Evolutionary conservation across 2,329 filamentous ascomycete species (phyloP), one percentile per base, ranked within the genome.

Genomic region (Clonostachys chloroleuca): DNA sequence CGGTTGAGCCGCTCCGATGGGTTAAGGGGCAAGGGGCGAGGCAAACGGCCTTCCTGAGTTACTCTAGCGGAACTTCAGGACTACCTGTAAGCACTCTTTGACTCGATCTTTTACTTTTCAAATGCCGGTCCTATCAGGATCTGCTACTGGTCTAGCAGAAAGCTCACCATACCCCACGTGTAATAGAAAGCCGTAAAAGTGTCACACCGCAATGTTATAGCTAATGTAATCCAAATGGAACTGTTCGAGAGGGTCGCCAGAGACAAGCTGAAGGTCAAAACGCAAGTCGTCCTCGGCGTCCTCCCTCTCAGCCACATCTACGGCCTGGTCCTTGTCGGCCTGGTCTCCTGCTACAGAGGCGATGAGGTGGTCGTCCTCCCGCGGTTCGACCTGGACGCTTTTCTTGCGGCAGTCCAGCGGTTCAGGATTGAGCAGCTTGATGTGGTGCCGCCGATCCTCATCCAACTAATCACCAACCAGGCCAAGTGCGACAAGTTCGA

Each of bases 271-370:
- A 44, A 44, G 12, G 51, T 76, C 40, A 60, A 61, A 5, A 73
- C 65, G 1, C 67, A 77, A 49, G 64, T 77, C 17, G 68, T 64
- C 3, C 75, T 92, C 1, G 88, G 87, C 6, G 71, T 92, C n/a
- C 70, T 92, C 1, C 88, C 88, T 1, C 81, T 90, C 59, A 91
- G 86, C 54, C 89, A 95, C 58, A 94, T 94, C 52, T 95, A 92
- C 62, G 82, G 81, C 5, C 69, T 94, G 35, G 80, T 90, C 6
- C 80, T 90, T 14, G 80, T 90, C 49, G 82, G 80, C 40, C 83
- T 89, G 61, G 66, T 73, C 2, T 76, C 76, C 24, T 70, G 81
- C 3, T 92, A 83, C 59, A 78, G 85, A 39, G 89, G 89, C 10
- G 89, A 94, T 54, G 81, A 83, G 48, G 74, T 86, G 10, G 74